A percentile compares a stretch with the other conserved stretches of the same genome.
Evolutionary conservation across 2,329 filamentous ascomycete genomes (phyloP).

Genomic region (Helotiales sp.): DNA sequence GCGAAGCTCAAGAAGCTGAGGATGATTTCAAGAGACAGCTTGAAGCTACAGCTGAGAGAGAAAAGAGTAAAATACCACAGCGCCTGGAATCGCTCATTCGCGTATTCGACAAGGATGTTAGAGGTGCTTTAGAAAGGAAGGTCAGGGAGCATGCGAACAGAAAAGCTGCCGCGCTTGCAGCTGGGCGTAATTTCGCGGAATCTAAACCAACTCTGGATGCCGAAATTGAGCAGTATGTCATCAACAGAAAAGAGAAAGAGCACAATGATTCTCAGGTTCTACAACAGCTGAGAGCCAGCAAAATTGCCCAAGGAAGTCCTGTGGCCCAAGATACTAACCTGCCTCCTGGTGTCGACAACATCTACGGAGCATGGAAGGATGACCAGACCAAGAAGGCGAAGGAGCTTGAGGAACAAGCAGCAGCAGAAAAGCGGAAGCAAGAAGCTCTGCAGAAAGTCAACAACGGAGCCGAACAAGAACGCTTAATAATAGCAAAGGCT

Average conservation of each 20-base stretch:
- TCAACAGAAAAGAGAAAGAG: not conserved
- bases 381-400: not conserved
- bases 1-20: not conserved
- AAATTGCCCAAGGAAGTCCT: not conserved
- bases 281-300: not conserved
- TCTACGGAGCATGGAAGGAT: not conserved
- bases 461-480: not conserved
- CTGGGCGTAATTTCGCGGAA: not conserved
- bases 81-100: not conserved
- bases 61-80: not conserved
- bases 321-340: not conserved
- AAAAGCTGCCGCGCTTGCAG: not conserved
- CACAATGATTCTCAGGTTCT: not conserved
- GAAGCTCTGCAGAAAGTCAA: not conserved
- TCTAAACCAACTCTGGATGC: not conserved
- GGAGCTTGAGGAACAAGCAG: not conserved
- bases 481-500: not conserved
- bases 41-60: not conserved
- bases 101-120: not conserved
- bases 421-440: not conserved
- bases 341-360: not conserved
- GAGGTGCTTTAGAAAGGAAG: not conserved
- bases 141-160: not conserved
- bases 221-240: not conserved
- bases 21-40: not conserved